Base-by-base conservation (phyloP, 176 grass and related monocot species). In the Musa itinerans region DNA sequence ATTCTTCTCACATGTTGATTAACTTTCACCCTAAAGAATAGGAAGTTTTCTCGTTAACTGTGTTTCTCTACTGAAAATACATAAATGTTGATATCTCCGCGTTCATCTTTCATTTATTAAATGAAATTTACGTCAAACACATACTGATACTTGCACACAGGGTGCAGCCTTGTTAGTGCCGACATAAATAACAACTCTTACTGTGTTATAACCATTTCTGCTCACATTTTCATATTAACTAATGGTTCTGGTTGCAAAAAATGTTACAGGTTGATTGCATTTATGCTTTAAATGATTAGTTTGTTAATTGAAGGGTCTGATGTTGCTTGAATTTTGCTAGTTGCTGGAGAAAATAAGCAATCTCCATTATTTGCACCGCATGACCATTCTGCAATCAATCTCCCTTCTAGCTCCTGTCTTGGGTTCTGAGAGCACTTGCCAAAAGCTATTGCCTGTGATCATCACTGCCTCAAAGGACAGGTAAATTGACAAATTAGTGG, bases 311-410 rank as follows among this genome's bases (percentile, higher is more conserved):
- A 22, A 55, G 23, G 52, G 34, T 27, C 16, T 15, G 52, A 76
- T 65, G 73, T 78, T 70, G 48, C 65, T 20, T 77, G 17, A 64
- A 85, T 73, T 26, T 71, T 75, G 76, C 5, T 72, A 98, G 90
- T 82, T 98, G 10, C 55, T 98, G 74, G 95, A 98, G 72, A 98
- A 93, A 84, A 91, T 98, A 78, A 93, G 82, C 69, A 98, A 98
- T 53, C 90, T 84, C 12, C 95, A 98, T 68, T 98, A 98, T 74
- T 75, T 98, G 69, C 91, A 98, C 27, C 90, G 90, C 11, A 93
- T 93, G 95, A 98, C 95, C 17, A 89, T 86, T 29, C 69, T 98
- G 55, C 88, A 91, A 85, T 88, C 90, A 69, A 89, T 98, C 54
- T 93, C 90, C 10, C 83, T 98, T 62, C 63, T 98, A 22, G 88